phyloP scores from a whole-genome alignment of 441 rosid genomes.

The Kokia cookei region DNA sequence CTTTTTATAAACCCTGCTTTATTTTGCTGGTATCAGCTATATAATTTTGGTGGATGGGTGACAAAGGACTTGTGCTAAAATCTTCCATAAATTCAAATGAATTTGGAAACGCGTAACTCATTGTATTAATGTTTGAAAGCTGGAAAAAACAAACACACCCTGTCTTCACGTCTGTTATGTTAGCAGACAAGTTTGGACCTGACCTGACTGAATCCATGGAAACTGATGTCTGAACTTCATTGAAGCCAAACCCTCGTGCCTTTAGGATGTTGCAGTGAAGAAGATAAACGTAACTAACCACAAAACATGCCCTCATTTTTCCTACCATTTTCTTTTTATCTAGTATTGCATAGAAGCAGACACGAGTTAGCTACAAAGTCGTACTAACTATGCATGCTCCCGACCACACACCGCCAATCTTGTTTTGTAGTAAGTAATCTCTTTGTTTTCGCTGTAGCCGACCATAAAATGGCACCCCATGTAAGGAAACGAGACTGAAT shows the following conservation, averaged over 20 bases:
- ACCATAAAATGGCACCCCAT: conserved; percentile 1
- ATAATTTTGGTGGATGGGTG: neutral
- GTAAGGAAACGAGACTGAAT: conserved; percentile 11
- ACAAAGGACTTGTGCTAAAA: no score
- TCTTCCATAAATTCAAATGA: neutral
- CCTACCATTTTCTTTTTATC: neutral
- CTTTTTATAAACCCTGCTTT: neutral
- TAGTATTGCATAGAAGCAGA: neutral
- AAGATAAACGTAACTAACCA: neutral
- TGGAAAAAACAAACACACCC: neutral
- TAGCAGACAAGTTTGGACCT: neutral
- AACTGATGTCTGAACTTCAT: neutral
- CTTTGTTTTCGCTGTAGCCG: neutral
- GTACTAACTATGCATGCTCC: neutral
- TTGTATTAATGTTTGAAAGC: neutral
- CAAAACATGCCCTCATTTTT: neutral
- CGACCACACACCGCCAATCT: neutral
- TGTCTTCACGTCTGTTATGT: neutral
- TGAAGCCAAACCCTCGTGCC: neutral
- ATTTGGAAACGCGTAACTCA: neutral
- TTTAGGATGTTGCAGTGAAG: neutral
- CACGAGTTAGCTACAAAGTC: neutral
- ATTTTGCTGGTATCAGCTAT: neutral
- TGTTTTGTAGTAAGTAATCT: neutral
- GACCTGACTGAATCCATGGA: neutral